These are phyloP conservation scores for Tardiomyces depauwii DNA, from an alignment of 1,139 yeast genomes.

Conservation along the genomic window DNA sequence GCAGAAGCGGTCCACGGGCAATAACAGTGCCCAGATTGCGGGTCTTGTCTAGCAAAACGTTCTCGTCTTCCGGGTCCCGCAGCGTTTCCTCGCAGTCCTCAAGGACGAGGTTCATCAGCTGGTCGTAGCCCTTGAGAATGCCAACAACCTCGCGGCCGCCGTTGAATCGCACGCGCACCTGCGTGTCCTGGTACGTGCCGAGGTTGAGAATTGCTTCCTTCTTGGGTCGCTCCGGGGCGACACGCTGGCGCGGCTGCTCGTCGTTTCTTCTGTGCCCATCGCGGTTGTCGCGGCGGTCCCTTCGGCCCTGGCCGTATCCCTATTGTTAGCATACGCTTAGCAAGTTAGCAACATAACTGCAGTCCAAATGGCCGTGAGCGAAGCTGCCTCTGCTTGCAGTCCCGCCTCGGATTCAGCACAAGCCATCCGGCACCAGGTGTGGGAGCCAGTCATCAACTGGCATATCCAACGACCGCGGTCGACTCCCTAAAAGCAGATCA, in stretches of 20 bases:
- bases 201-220: slow-evolving; percentile 84
- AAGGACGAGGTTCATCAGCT: slow-evolving; percentile 83
- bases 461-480: too few relatives aligned
- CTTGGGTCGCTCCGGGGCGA: slow-evolving; percentile 52
- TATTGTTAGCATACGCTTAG: slow-evolving; percentile 18
- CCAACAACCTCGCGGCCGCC: slow-evolving; percentile 84
- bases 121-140: slow-evolving; percentile 77
- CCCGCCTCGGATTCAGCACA: too few relatives aligned
- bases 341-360: not conserved
- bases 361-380: too few relatives aligned
- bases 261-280: slow-evolving; percentile 1
- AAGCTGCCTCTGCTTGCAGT: too few relatives aligned
- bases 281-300: not conserved
- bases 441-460: too few relatives aligned
- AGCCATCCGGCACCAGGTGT: too few relatives aligned
- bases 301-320: not conserved
- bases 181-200: slow-evolving; percentile 62
- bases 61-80: slow-evolving; percentile 17
- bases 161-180: slow-evolving; percentile 65
- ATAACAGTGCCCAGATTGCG: slow-evolving; percentile 68
- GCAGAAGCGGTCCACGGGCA: slow-evolving; percentile 73
- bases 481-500: too few relatives aligned
- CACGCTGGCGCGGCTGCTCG: not conserved
- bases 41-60: slow-evolving; percentile 29
- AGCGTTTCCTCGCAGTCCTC: slow-evolving; percentile 64